Evolutionary conservation across 2,329 filamentous ascomycete genomes (phyloP).

Genomic region (Microdochium bolleyi): DNA sequence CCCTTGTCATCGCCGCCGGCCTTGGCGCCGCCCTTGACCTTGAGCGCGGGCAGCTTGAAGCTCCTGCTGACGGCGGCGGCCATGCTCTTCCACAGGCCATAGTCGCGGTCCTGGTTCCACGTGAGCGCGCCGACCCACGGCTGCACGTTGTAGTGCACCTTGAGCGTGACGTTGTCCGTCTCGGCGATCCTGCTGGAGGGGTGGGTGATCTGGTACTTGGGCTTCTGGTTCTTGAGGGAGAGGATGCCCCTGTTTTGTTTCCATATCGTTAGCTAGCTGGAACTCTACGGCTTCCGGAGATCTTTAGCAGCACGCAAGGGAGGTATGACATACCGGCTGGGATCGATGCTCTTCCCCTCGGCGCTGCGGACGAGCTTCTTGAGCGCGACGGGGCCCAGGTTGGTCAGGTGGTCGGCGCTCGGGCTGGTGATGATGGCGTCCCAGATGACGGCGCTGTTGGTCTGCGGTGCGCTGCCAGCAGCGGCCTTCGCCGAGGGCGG

Average conservation of each 20-base stretch:
- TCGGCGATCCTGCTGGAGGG: slow-evolving; percentile 71
- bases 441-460: slow-evolving; percentile 84
- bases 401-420: slow-evolving; percentile 54
- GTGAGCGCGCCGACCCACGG: slow-evolving; percentile 87
- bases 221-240: slow-evolving; percentile 72
- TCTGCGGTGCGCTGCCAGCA: slow-evolving; percentile 26
- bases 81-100: slow-evolving; percentile 58
- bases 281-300: slow-evolving; percentile 5
- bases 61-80: slow-evolving; percentile 54
- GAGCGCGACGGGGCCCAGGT: slow-evolving; percentile 50
- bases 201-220: slow-evolving; percentile 97
- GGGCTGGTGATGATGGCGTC: slow-evolving; percentile 82
- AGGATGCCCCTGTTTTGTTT: slow-evolving; percentile 54
- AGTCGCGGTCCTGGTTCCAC: slow-evolving; percentile 60
- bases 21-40: slow-evolving; percentile 42
- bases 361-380: slow-evolving; percentile 55
- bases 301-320: too few species aligned
- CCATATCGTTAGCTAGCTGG: neutral
- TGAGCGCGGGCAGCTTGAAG: slow-evolving; percentile 60
- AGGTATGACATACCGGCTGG: slow-evolving; percentile 41
- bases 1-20: neutral
- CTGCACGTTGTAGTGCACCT: slow-evolving; percentile 92
- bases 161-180: slow-evolving; percentile 65
- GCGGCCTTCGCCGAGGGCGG: slow-evolving; percentile 18
- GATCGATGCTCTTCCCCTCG: slow-evolving; percentile 52